Evolutionary conservation across 2,329 filamentous ascomycete genomes (phyloP).

Genomic region (Helicocarpus griseus): DNA sequence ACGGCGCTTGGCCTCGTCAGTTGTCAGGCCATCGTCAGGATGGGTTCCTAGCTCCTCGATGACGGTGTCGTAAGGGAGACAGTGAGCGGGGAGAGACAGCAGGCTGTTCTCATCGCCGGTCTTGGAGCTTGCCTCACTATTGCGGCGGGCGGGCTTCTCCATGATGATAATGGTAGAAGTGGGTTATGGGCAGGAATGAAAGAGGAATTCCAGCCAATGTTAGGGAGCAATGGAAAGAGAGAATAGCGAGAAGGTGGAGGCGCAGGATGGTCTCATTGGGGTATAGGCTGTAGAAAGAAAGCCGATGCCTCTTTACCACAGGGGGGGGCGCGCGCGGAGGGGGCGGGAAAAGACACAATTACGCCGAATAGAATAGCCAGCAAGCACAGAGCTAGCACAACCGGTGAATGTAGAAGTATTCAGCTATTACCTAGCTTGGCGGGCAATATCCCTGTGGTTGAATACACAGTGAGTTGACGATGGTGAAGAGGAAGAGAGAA

Average conservation of each 20-base stretch:
- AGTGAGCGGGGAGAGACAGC: constrained; percentile 52
- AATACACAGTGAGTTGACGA: neutral
- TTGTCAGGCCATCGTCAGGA: constrained; percentile 46
- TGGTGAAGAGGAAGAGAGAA: neutral
- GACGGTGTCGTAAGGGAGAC: constrained; percentile 43
- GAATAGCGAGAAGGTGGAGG: neutral
- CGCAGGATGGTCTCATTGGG: constrained; percentile 4
- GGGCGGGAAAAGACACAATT: no score
- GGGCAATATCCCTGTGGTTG: neutral
- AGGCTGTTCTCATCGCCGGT: constrained; percentile 33
- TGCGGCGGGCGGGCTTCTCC: constrained; percentile 6
- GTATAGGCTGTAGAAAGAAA: no score
- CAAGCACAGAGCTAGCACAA: no score
- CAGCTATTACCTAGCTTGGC: neutral
- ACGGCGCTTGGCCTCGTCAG: constrained; percentile 44
- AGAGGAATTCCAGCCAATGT: neutral
- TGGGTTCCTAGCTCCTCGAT: constrained; percentile 47
- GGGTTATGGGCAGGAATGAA: neutral
- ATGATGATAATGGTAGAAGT: constrained; percentile 1
- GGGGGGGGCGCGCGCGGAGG: neutral
- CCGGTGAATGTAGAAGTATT: no score
- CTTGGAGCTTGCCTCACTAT: neutral
- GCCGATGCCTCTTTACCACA: no score
- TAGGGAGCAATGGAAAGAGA: constrained; percentile 1
- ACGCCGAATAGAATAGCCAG: no score